Percentiles rank a stretch among this genome's conserved stretches.
Conservation (phyloP, 441 rosid genomes). For the Aquilaria agallochum region DNA sequence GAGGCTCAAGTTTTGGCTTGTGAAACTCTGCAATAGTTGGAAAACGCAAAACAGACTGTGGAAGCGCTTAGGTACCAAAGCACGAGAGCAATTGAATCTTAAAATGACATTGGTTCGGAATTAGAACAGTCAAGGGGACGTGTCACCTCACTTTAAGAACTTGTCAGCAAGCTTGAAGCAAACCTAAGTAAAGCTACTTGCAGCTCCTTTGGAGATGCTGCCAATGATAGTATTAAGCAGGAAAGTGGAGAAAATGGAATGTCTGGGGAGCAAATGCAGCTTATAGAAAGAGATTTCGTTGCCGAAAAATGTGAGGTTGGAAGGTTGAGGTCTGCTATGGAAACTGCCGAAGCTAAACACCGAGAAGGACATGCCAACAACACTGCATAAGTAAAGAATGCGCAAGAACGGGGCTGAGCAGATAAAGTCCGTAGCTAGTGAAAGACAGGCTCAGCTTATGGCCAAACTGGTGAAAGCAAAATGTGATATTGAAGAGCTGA, state of each 20-base stretch:
- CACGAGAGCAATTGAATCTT: slow-evolving; percentile 41
- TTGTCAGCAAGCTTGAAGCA: slow-evolving; percentile 50
- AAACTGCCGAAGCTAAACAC: slow-evolving; percentile 44
- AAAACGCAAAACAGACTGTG: slow-evolving; percentile 48
- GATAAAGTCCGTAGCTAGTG: slow-evolving; percentile 35
- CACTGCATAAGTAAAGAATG: slow-evolving; percentile 31
- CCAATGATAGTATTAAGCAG: slow-evolving; percentile 18
- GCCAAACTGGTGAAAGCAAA: slow-evolving; percentile 52
- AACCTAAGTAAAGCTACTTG: slow-evolving; percentile 20
- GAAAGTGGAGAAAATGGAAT: slow-evolving; percentile 26
- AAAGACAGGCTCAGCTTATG: slow-evolving; percentile 63
- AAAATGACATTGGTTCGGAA: slow-evolving; percentile 40
- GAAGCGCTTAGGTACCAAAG: slow-evolving; percentile 52
- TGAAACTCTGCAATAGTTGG: slow-evolving; percentile 52
- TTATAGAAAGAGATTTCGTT: slow-evolving; percentile 41
- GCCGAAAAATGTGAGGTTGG: slow-evolving; percentile 54
- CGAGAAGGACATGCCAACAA: slow-evolving; percentile 38
- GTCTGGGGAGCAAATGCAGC: slow-evolving; percentile 31
- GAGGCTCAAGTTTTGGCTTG: slow-evolving; percentile 40
- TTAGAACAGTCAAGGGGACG: slow-evolving; percentile 58
- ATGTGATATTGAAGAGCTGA: slow-evolving; percentile 52
- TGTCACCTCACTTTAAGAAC: slow-evolving; percentile 52
- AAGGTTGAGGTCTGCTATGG: slow-evolving; percentile 45
- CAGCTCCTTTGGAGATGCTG: slow-evolving; percentile 11
- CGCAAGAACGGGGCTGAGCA: slow-evolving; percentile 40